Percentiles rank a stretch among this genome's conserved stretches.
Conservation (phyloP, 768 basidiomycete genomes). For the Auricularia heimuer region DNA sequence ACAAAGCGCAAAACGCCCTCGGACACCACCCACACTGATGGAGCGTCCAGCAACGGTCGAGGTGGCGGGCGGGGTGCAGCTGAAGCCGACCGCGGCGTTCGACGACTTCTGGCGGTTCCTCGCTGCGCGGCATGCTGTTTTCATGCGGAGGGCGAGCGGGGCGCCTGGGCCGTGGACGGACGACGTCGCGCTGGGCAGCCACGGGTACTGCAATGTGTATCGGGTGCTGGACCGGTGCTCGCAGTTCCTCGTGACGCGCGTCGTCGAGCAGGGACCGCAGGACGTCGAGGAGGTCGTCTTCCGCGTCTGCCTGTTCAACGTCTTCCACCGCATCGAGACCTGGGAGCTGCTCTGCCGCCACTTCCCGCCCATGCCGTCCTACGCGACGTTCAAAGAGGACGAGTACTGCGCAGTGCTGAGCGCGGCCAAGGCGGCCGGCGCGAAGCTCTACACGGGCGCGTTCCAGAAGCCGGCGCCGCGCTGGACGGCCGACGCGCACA, state of each 20-base stretch:
- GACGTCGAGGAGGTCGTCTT: constrained; percentile 54
- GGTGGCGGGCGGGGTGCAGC: constrained; percentile 25
- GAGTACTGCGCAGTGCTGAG: constrained; percentile 46
- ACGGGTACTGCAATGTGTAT: constrained; percentile 65
- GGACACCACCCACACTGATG: neutral
- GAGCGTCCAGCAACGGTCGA: neutral
- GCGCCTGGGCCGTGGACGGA: constrained; percentile 57
- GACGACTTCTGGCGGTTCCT: constrained; percentile 53
- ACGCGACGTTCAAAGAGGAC: constrained; percentile 33
- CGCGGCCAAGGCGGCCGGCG: constrained; percentile 26
- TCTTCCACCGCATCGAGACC: constrained; percentile 61
- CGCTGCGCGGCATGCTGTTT: constrained; percentile 47
- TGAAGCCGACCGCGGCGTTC: constrained; percentile 42
- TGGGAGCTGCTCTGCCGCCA: constrained; percentile 49
- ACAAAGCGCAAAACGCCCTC: too few relatives aligned
- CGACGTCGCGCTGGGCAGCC: constrained; percentile 44
- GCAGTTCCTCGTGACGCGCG: constrained; percentile 59
- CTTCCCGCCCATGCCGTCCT: constrained; percentile 28
- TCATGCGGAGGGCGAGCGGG: constrained; percentile 43
- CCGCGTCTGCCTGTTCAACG: constrained; percentile 61
- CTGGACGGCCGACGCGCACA: constrained; percentile 35
- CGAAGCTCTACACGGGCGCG: constrained; percentile 54
- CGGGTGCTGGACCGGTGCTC: constrained; percentile 62
- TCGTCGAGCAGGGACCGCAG: constrained; percentile 60
- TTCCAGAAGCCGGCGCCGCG: constrained; percentile 65